phyloP scores from a whole-genome alignment of 2,329 filamentous ascomycete genomes.

The Alternaria conjuncta region DNA sequence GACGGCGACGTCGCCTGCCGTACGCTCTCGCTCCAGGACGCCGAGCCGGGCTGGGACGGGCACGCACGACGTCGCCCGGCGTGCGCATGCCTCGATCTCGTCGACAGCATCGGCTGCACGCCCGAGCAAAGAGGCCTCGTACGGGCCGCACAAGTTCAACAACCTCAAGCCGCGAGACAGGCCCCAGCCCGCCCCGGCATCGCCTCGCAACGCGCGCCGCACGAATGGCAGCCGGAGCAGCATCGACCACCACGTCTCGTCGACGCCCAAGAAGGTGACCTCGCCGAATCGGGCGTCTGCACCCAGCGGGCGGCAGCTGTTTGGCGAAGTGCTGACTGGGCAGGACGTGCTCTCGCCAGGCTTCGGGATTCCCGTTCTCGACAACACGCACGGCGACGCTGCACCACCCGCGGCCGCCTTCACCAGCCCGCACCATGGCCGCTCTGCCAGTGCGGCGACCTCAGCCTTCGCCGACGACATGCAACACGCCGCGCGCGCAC shows the following conservation, averaged over 20 bases:
- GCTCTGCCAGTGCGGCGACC: conserved; percentile 27
- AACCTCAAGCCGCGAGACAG: conserved; percentile 45
- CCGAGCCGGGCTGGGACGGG: conserved; percentile 19
- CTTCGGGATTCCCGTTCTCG: conserved; percentile 41
- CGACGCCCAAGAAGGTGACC: conserved; percentile 31
- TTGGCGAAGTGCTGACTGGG: conserved; percentile 45
- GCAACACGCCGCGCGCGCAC: conserved; percentile 17
- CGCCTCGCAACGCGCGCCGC: conserved; percentile 33
- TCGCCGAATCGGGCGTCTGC: conserved; percentile 33
- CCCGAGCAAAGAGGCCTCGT: conserved; percentile 37
- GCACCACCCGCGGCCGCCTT: conserved; percentile 22
- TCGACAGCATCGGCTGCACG: conserved; percentile 39
- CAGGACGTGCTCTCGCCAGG: conserved; percentile 40
- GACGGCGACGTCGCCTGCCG: conserved; percentile 24
- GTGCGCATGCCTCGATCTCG: conserved; percentile 26
- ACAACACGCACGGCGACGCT: conserved; percentile 18
- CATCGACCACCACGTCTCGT: conserved; percentile 31
- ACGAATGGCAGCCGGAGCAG: conserved; percentile 36
- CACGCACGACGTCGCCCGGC: conserved; percentile 19
- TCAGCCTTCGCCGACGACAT: conserved; percentile 19
- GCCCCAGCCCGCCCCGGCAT: conserved; percentile 43
- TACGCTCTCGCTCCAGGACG: conserved; percentile 30
- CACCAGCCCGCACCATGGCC: conserved; percentile 24
- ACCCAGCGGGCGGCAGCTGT: conserved; percentile 39
- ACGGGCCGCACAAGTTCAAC: conserved; percentile 45